These are phyloP conservation scores for Leucaena leucocephala DNA, from an alignment of 306 rosid genomes.

Conservation along the genomic window DNA sequence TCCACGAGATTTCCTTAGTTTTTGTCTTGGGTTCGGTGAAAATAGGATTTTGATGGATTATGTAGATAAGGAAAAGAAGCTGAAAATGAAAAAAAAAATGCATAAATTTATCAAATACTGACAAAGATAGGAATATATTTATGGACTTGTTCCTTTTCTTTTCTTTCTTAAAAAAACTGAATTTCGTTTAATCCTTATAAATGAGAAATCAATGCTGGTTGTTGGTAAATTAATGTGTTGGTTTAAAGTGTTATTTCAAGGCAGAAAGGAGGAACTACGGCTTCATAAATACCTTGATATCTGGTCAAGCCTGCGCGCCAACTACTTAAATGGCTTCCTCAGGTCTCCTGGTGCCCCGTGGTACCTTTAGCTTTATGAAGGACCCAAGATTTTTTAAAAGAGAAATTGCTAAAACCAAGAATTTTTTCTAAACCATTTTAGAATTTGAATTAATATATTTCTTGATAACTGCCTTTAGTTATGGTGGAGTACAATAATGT, in stretches of 20 bases:
- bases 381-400: not conserved
- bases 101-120: not conserved
- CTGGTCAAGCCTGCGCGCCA: not conserved
- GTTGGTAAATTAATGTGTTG: conserved; percentile 2
- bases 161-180: not conserved
- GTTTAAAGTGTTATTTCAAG: not conserved
- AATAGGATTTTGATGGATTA: not conserved
- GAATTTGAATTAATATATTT: not conserved
- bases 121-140: not conserved
- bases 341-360: not conserved
- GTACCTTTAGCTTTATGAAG: not conserved
- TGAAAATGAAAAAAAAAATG: not conserved
- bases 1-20: not conserved
- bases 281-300: conserved; percentile 2
- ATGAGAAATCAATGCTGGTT: conserved; percentile 2
- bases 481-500: too few relatives aligned
- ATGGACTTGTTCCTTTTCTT: not conserved
- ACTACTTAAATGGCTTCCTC: not conserved
- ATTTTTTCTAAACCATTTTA: not conserved
- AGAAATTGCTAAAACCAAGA: too few relatives aligned
- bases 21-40: not conserved
- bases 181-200: not conserved
- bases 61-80: not conserved
- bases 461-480: too few relatives aligned
- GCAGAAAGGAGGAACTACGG: not conserved